phyloP scores from a whole-genome alignment of 2,329 filamentous ascomycete species.

The Plectosphaerella plurivora region DNA sequence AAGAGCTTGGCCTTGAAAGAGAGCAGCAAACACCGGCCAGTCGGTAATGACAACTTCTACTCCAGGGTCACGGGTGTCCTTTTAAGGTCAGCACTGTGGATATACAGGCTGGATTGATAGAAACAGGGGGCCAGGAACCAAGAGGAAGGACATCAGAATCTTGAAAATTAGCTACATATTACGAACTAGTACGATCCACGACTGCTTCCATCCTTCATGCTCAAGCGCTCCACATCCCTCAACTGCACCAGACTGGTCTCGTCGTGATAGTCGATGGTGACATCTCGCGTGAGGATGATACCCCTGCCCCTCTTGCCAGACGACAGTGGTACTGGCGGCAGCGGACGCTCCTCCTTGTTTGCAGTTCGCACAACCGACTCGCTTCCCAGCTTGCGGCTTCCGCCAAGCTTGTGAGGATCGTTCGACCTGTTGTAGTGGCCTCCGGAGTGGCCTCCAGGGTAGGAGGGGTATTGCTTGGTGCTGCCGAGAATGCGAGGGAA shows the following conservation, averaged over 20 bases:
- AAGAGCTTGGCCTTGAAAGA: no score
- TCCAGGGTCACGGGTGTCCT: no score
- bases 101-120: no score
- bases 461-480: conserved; percentile 8
- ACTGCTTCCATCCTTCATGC: conserved; percentile 7
- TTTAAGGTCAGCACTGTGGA: no score
- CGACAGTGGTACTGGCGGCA: background rate
- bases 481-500: conserved; percentile 29
- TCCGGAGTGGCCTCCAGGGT: background rate
- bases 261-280: conserved; percentile 28
- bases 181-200: background rate
- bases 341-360: conserved; percentile 2
- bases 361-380: conserved; percentile 8
- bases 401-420: conserved; percentile 5
- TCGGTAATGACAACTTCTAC: no score
- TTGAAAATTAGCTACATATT: no score
- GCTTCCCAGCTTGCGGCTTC: conserved; percentile 13
- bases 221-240: conserved; percentile 15
- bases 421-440: conserved; percentile 9
- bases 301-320: conserved; percentile 11
- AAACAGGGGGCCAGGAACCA: no score
- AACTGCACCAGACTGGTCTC: conserved; percentile 24
- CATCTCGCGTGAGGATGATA: conserved; percentile 27
- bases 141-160: no score
- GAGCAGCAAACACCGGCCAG: no score